A percentile compares a stretch with the other conserved stretches of the same genome.
phyloP scores from a whole-genome alignment of 176 grass and related monocot genomes.

The Aegilops speltoides region DNA sequence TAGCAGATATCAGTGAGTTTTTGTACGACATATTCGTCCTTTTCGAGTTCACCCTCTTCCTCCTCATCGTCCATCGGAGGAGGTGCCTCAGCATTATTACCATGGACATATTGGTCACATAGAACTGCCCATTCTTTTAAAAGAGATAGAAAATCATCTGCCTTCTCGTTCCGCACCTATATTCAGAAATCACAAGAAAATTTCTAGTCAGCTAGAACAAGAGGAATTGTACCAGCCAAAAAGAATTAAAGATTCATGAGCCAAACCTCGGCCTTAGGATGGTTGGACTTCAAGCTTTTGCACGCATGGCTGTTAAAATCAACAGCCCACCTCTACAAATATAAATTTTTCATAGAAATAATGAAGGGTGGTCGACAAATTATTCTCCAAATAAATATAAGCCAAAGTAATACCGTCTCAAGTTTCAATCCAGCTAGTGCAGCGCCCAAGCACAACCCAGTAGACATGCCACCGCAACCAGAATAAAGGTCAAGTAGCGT shows the following conservation, averaged over 20 bases:
- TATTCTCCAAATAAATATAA: neutral
- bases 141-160: constrained; percentile 66
- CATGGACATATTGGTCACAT: constrained; percentile 38
- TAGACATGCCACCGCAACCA: constrained; percentile 92
- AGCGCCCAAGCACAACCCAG: constrained; percentile 73
- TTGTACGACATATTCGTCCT: constrained; percentile 48
- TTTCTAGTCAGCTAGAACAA: neutral
- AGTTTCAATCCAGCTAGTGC: constrained; percentile 62
- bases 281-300: constrained; percentile 73
- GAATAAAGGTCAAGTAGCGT: constrained; percentile 82
- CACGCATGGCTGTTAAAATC: constrained; percentile 67
- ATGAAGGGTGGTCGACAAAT: neutral
- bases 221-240: neutral
- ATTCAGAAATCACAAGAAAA: neutral
- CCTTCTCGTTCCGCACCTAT: constrained; percentile 74
- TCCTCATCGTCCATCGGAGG: constrained; percentile 31
- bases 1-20: constrained; percentile 61
- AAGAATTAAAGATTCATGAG: neutral
- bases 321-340: constrained; percentile 69
- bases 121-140: constrained; percentile 63
- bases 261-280: constrained; percentile 64
- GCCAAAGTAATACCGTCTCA: constrained; percentile 53
- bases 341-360: neutral
- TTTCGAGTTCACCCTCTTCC: constrained; percentile 23
- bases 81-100: neutral